phyloP scores from a whole-genome alignment of 2,329 filamentous ascomycete genomes.

The Dactylonectria macrodidyma region DNA sequence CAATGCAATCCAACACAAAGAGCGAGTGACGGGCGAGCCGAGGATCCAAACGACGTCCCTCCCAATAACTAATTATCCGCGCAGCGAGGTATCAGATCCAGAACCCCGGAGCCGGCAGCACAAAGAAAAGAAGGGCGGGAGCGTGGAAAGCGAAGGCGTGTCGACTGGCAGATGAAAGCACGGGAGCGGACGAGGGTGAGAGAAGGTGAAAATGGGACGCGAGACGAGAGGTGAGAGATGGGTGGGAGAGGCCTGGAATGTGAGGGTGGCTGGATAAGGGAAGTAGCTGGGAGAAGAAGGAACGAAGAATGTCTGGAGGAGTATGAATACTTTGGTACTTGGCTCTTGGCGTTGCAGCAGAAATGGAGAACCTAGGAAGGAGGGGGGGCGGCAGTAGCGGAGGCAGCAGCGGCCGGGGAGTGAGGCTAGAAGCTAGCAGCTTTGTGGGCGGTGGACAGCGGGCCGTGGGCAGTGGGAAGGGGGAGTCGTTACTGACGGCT shows the following conservation, averaged over 20 bases:
- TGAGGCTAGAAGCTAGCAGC: not conserved
- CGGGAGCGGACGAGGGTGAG: conserved; percentile 30
- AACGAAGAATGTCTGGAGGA: conserved; percentile 21
- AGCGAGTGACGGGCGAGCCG: conserved; percentile 23
- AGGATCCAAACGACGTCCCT: conserved; percentile 8
- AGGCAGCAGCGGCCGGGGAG: conserved; percentile 12
- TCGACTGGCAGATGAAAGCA: conserved; percentile 24
- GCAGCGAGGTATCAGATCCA: conserved; percentile 24
- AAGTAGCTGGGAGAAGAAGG: conserved; percentile 10
- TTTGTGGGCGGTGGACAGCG: not conserved
- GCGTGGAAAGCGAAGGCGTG: conserved; percentile 27
- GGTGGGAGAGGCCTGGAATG: conserved; percentile 32
- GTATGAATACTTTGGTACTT: conserved; percentile 29
- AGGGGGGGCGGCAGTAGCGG: conserved; percentile 27
- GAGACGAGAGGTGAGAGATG: conserved; percentile 32
- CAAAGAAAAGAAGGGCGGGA: conserved; percentile 28
- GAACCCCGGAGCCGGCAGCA: conserved; percentile 33
- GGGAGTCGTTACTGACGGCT: not conserved
- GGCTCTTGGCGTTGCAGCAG: conserved; percentile 22
- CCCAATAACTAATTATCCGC: conserved; percentile 26
- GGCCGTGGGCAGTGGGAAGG: not conserved
- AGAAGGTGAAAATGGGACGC: conserved; percentile 37
- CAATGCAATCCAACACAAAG: conserved; percentile 20
- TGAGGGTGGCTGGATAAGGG: conserved; percentile 21
- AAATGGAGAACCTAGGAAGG: conserved; percentile 15